Percentiles rank a stretch among this genome's conserved stretches.
Conservation (phyloP, 225 moss, liverwort and hornwort genomes). For the Marchantia polymorpha region DNA sequence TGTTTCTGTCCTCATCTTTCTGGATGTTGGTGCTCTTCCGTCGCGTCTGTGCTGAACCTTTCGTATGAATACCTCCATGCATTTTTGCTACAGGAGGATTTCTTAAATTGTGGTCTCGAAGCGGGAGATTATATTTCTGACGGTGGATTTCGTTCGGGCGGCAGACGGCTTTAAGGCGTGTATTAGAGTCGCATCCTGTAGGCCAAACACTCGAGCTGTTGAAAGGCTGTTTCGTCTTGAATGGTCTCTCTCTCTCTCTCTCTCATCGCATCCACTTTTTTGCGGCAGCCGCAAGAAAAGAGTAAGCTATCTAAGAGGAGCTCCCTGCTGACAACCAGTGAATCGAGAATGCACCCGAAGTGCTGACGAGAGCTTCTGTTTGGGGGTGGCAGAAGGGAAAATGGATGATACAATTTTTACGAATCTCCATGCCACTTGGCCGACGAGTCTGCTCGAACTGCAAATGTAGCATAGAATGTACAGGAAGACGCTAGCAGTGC, state of each 20-base stretch:
- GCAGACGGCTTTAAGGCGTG: background rate
- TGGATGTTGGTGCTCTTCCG: background rate
- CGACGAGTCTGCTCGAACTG: background rate
- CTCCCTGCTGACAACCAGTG: no score
- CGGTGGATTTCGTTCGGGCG: background rate
- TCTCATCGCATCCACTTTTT: no score
- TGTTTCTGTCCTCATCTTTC: no score
- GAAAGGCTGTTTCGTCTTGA: background rate
- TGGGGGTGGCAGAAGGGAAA: background rate
- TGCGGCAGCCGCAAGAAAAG: background rate
- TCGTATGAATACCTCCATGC: background rate
- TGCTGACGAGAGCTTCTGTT: background rate
- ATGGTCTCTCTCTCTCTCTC: background rate
- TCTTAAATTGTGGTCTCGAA: background rate
- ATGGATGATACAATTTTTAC: background rate
- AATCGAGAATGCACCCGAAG: background rate
- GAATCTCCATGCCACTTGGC: background rate
- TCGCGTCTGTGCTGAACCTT: background rate
- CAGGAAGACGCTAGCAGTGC: background rate
- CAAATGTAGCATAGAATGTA: background rate
- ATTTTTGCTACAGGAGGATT: background rate
- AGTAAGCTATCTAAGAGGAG: background rate
- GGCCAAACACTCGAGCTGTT: background rate
- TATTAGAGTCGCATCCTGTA: no score
- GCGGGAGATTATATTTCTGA: background rate